Percentiles rank a stretch among this genome's conserved stretches.
phyloP scores from a whole-genome alignment of 768 basidiomycete genomes.

The Fomitopsis pulvina region DNA sequence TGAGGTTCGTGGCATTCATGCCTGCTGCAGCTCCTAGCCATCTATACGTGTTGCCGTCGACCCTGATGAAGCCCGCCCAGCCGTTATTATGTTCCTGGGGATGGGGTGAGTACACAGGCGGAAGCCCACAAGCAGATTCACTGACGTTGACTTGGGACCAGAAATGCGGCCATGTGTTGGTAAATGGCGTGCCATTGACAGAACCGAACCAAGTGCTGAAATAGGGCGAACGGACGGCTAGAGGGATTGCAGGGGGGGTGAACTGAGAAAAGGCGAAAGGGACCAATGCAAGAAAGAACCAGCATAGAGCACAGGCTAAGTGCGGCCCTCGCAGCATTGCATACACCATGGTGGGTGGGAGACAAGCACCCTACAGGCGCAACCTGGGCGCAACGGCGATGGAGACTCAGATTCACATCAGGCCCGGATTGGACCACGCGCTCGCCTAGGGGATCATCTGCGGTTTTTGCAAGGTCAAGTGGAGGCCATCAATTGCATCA shows the following conservation, averaged over 20 bases:
- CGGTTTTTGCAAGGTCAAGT: no score
- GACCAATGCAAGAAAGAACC: background rate
- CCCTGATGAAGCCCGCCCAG: slow-evolving; percentile 15
- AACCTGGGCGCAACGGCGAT: background rate
- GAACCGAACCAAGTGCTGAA: slow-evolving; percentile 15
- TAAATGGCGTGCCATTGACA: slow-evolving; percentile 1
- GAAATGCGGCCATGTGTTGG: slow-evolving; percentile 14
- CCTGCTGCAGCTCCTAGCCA: slow-evolving; percentile 10
- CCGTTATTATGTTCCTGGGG: slow-evolving; percentile 3
- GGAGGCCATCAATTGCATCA: no score
- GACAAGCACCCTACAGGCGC: background rate
- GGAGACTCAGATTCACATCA: background rate
- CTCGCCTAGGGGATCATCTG: no score
- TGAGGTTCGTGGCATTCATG: slow-evolving; percentile 13
- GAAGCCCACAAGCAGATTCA: background rate
- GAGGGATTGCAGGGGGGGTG: slow-evolving; percentile 19
- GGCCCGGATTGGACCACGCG: no score
- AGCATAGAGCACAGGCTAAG: background rate
- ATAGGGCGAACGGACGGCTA: slow-evolving; percentile 23
- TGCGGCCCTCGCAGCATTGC: slow-evolving; percentile 1
- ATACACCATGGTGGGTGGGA: background rate
- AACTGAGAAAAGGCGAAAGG: slow-evolving; percentile 1
- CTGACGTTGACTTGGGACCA: slow-evolving; percentile 10
- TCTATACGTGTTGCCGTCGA: slow-evolving; percentile 13
- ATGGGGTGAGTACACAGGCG: background rate